A percentile compares a stretch with the other conserved stretches of the same genome.
Conservation (phyloP, 805 yeast species). For the Pichia rugopelliculosa region DNA sequence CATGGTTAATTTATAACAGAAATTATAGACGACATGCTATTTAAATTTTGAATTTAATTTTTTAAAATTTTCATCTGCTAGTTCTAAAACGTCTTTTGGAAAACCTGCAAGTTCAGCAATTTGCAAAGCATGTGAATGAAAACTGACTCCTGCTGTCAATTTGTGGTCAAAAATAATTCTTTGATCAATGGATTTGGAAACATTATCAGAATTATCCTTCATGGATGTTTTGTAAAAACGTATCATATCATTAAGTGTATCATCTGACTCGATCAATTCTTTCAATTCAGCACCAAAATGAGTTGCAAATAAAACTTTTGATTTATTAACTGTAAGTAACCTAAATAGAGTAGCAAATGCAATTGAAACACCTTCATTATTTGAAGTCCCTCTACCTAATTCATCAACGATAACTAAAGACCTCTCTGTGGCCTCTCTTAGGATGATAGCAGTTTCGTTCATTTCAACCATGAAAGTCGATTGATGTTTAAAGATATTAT, state of each 20-base stretch:
- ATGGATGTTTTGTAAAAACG: slow-evolving; percentile 23
- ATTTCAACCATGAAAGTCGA: slow-evolving; percentile 94
- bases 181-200: slow-evolving; percentile 17
- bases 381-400: slow-evolving; percentile 85
- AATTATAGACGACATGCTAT: too few relatives aligned
- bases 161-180: slow-evolving; percentile 45
- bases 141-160: slow-evolving; percentile 60
- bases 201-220: slow-evolving; percentile 10
- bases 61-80: slow-evolving; percentile 37
- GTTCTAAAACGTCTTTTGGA: slow-evolving; percentile 48
- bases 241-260: slow-evolving; percentile 20
- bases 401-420: slow-evolving; percentile 82
- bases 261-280: slow-evolving; percentile 30
- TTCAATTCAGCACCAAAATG: slow-evolving; percentile 62
- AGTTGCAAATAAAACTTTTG: slow-evolving; percentile 82
- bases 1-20: too few relatives aligned
- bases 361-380: slow-evolving; percentile 75
- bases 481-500: slow-evolving; percentile 66
- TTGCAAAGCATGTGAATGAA: slow-evolving; percentile 66
- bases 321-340: slow-evolving; percentile 45
- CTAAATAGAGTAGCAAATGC: slow-evolving; percentile 69
- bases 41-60: not conserved
- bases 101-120: slow-evolving; percentile 78
- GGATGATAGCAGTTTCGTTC: slow-evolving; percentile 71
- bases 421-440: slow-evolving; percentile 53